phyloP scores from a whole-genome alignment of 2,329 filamentous ascomycete species.

The Tolypocladium tropicale region DNA sequence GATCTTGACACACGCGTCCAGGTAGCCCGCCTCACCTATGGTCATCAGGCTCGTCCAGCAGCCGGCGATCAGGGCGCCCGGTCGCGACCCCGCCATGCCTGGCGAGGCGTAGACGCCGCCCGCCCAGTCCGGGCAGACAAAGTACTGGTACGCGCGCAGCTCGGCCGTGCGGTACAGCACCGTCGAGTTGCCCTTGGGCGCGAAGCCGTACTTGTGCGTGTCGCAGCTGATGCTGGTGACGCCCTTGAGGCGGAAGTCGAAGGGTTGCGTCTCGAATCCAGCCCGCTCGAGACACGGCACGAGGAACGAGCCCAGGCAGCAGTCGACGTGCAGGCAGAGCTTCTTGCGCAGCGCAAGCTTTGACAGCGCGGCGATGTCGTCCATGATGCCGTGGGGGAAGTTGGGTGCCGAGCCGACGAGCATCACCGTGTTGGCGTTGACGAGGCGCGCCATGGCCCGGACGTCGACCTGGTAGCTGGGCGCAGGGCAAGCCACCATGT shows the following conservation, averaged over 20 bases:
- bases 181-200: constrained; percentile 93
- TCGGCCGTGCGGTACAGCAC: constrained; percentile 75
- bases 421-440: constrained; percentile 90
- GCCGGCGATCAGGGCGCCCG: constrained; percentile 87
- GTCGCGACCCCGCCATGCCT: constrained; percentile 80
- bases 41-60: constrained; percentile 92
- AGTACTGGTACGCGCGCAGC: constrained; percentile 88
- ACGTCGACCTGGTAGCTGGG: constrained; percentile 79
- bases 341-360: constrained; percentile 69
- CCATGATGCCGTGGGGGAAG: constrained; percentile 96
- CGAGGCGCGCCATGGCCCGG: constrained; percentile 64
- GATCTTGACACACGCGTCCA: constrained; percentile 78
- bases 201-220: constrained; percentile 98
- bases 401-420: constrained; percentile 94
- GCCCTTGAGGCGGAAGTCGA: constrained; percentile 89
- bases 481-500: constrained; percentile 77
- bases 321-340: constrained; percentile 90
- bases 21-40: constrained; percentile 79
- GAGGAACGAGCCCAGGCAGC: constrained; percentile 92
- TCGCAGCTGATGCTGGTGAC: constrained; percentile 95
- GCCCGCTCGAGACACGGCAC: constrained; percentile 85
- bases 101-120: constrained; percentile 95
- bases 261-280: constrained; percentile 80
- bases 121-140: constrained; percentile 88
- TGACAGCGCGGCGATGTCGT: constrained; percentile 81